phyloP scores from a whole-genome alignment of 495 filamentous ascomycete species.

The Talaromyces stipitatus region DNA sequence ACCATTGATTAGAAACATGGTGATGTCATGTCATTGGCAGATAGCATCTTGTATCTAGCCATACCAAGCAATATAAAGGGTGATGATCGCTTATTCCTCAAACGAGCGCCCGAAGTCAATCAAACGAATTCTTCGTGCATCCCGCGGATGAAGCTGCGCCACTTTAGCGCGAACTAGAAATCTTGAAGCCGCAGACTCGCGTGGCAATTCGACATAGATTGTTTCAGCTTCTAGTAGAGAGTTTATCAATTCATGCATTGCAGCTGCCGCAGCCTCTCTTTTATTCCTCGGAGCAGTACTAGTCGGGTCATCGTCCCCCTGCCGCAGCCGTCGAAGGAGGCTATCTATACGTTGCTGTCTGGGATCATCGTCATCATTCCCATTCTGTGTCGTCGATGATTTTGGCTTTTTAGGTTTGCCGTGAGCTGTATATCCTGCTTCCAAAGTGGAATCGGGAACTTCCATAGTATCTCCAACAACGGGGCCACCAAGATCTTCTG shows the following conservation, averaged over 20 bases:
- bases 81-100: slow-evolving; percentile 42
- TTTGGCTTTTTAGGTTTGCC: slow-evolving; percentile 62
- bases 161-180: slow-evolving; percentile 81
- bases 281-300: slow-evolving; percentile 39
- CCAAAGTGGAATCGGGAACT: slow-evolving; percentile 51
- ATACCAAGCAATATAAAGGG: neutral
- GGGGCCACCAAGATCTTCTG: slow-evolving; percentile 79
- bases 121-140: slow-evolving; percentile 66
- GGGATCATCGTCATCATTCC: slow-evolving; percentile 21
- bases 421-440: slow-evolving; percentile 63
- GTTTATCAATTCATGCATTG: slow-evolving; percentile 61
- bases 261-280: slow-evolving; percentile 54
- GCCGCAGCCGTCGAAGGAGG: slow-evolving; percentile 48
- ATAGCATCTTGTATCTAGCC: neutral
- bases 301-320: slow-evolving; percentile 17
- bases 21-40: neutral
- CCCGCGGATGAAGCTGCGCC: slow-evolving; percentile 78
- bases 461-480: slow-evolving; percentile 68
- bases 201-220: slow-evolving; percentile 60
- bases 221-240: slow-evolving; percentile 53
- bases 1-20: slow-evolving; percentile 49
- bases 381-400: slow-evolving; percentile 31
- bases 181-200: slow-evolving; percentile 72
- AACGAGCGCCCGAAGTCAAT: slow-evolving; percentile 79
- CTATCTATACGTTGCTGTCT: slow-evolving; percentile 65